Percentiles rank a stretch among this genome's conserved stretches.
Conservation (phyloP, 2,329 filamentous ascomycete genomes). For the Cladosporium sp. region DNA sequence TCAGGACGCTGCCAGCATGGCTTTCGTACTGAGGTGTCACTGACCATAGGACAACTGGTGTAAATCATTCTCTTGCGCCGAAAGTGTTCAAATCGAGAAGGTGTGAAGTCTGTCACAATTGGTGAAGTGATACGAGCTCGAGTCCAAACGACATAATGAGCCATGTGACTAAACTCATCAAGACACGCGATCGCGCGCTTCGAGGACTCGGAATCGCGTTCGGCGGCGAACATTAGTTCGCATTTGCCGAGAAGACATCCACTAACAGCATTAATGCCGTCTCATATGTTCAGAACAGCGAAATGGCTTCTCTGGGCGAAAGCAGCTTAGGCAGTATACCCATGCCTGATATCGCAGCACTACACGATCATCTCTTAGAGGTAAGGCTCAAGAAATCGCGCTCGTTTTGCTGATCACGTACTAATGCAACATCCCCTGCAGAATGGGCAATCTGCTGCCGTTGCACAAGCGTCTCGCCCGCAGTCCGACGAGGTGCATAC, state of each 20-base stretch:
- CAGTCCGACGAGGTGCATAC: background rate
- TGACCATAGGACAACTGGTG: too few relatives aligned
- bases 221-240: background rate
- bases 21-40: too few relatives aligned
- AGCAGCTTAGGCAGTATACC: constrained; percentile 25
- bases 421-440: constrained; percentile 29
- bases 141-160: background rate
- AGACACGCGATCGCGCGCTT: background rate
- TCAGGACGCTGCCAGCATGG: too few relatives aligned
- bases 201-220: background rate
- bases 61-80: too few relatives aligned
- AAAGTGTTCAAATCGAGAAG: too few relatives aligned
- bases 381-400: constrained; percentile 7
- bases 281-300: background rate
- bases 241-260: background rate
- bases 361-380: constrained; percentile 20
- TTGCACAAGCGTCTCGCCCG: constrained; percentile 11
- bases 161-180: background rate
- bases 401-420: background rate
- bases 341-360: constrained; percentile 16
- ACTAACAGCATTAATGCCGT: background rate
- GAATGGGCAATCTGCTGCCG: constrained; percentile 17
- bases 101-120: background rate
- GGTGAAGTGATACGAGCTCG: too few relatives aligned
- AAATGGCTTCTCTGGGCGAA: constrained; percentile 25